phyloP scores from a whole-genome alignment of 2,329 filamentous ascomycete genomes.

The Fusarium tupiense region DNA sequence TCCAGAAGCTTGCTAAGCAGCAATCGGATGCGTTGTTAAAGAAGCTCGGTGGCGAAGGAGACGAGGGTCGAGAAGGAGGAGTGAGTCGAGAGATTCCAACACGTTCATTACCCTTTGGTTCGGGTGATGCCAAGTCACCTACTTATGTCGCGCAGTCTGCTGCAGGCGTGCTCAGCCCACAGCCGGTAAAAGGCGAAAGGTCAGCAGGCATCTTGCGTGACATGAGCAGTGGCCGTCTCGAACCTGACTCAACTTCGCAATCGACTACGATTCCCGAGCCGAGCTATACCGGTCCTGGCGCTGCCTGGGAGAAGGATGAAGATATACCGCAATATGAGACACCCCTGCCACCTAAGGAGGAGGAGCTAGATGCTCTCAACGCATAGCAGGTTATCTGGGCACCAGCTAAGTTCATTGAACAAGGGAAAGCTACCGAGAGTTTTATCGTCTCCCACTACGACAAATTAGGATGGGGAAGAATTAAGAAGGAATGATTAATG shows the following conservation, averaged over 20 bases:
- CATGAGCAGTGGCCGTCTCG: slow-evolving; percentile 39
- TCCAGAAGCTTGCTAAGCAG: slow-evolving; percentile 74
- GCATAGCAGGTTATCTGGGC: slow-evolving; percentile 42
- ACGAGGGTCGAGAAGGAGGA: slow-evolving; percentile 41
- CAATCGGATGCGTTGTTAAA: slow-evolving; percentile 71
- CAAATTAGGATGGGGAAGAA: slow-evolving; percentile 3
- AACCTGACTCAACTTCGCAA: slow-evolving; percentile 23
- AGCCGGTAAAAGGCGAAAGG: slow-evolving; percentile 54
- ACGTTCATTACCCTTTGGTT: slow-evolving; percentile 63
- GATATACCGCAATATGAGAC: slow-evolving; percentile 49
- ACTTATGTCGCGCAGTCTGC: slow-evolving; percentile 43
- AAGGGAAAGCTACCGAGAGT: slow-evolving; percentile 7
- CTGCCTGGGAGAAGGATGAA: slow-evolving; percentile 63
- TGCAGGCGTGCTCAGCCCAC: slow-evolving; percentile 51
- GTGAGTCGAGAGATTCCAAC: slow-evolving; percentile 57
- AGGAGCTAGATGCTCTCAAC: slow-evolving; percentile 54
- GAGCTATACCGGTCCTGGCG: slow-evolving; percentile 61
- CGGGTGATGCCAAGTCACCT: slow-evolving; percentile 52
- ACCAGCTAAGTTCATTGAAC: slow-evolving; percentile 12
- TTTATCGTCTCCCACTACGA: neutral
- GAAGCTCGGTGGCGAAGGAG: slow-evolving; percentile 55
- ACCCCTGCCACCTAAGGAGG: slow-evolving; percentile 52
- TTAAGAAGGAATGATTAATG: slow-evolving; percentile 40
- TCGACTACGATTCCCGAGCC: slow-evolving; percentile 51
- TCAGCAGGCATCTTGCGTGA: slow-evolving; percentile 49